Base-by-base conservation (phyloP, 805 yeast genomes). In the Vanderwaltozyma yarrowii region DNA sequence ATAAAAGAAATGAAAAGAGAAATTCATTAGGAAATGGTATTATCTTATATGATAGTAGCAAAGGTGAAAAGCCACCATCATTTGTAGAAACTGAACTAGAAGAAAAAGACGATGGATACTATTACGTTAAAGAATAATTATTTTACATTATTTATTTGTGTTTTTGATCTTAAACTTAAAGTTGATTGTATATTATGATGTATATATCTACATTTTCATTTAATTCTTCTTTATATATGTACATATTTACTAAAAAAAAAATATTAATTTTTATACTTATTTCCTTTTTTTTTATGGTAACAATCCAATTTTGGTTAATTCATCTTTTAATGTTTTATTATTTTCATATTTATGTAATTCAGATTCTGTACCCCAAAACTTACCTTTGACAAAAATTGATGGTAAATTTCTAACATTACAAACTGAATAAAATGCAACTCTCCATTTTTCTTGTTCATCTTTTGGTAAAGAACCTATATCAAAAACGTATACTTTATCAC, bases 1-100 rank as follows among this genome's bases (percentile, higher is more conserved):
- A 73, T 56, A 75, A 73, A 54, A 60, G 66, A 35, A 73, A 73
- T 35, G 80, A 75, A 49, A 65, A 64, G 45, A 56, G 48, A 29
- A 55, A 60, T 38, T 73, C 77, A 2, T 41, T 62, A 16, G 62
- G 60, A 4, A 70, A 73, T 44, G 78, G 78, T 24, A 72, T 74
- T 29, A 62, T 61, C 31, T 37, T 73, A 3, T 71, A 67, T 54
- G 65, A 71, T 42, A 59, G 64, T 41, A 50, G 47, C n/a, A 55
- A 52, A 21, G 66, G 61, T 21, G 60, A 54, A 20, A 12, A 19
- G 6, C 42, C 49, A 11, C 65, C 65, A 16, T 24, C 42, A n/a
- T 56, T 50, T 45, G 56, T 60, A 13, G 47, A 41, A 4, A 44
- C 47, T 2, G 48, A 51, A 8, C 41, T 60, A 51, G 54, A 47